Evolutionary conservation across 169 alveolate genomes (phyloP), one percentile per base, ranked within the genome.

Genomic region (Pseudocohnilembus persalinus): DNA sequence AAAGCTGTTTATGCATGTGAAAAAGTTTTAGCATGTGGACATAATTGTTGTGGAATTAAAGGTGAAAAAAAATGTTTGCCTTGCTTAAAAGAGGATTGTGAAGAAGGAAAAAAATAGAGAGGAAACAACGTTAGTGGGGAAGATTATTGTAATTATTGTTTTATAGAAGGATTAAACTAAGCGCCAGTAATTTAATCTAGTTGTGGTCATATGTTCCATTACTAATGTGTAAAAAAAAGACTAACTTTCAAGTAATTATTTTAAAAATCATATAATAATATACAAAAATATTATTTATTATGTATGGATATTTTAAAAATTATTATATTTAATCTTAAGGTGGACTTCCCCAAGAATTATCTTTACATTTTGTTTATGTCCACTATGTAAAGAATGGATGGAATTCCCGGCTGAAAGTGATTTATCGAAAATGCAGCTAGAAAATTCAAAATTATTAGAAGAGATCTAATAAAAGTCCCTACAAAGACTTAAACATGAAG

Each of bases 401-500:
- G 85, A 83, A 63, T 90, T 91, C 65, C 86, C 91, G 4, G 35
- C 83, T 30, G 90, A 89, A 74, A 73, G 83, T 1, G 83, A 84
- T 24, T 27, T 95, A 0, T 31, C 76, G 0, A 68, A 74, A 20
- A 34, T 84, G n/a, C 68, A 84, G 85, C 74, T 74, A 4, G 72
- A 78, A 72, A 88, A 81, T 30, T 31, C n/a, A 28, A 80, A 83
- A 29, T 81, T 92, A 15, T 80, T 84, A 31, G 76, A 83, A 74
- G 88, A 89, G 25, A 91, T 94, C 26, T 74, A 77, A 74, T 78
- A 91, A 64, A 92, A 92, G 82, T 92, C 97, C 24, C 64, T 94
- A 26, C 95, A 94, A 35, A 94, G 98, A 88, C 90, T 94, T 31
- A 92, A 94, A 85, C 90, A 89, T 89, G 98, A 96, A 88, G 96